Evolutionary conservation across 441 rosid genomes (phyloP).

Genomic region (Euphorbia corollata): DNA sequence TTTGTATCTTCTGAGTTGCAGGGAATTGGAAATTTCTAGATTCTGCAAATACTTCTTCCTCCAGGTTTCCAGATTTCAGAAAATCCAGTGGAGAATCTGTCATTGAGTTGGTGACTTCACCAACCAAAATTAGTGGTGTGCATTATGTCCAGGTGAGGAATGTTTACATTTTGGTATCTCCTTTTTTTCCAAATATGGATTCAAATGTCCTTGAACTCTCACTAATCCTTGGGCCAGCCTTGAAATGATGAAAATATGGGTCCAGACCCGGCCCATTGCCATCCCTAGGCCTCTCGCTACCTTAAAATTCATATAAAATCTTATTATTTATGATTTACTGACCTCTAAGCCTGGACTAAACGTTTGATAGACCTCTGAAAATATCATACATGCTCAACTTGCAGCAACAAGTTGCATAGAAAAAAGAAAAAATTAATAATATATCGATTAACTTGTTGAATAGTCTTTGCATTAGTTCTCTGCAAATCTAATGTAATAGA

Average conservation of each 20-base stretch:
- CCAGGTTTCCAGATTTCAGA: slow-evolving; percentile 72
- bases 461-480: background rate
- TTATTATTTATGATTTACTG: background rate
- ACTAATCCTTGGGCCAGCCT: no score
- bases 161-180: slow-evolving; percentile 1
- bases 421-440: no score
- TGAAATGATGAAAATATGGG: no score
- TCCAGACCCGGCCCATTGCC: no score
- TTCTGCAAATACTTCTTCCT: slow-evolving; percentile 72
- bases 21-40: slow-evolving; percentile 86
- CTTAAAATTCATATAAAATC: background rate
- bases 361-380: background rate
- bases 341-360: background rate
- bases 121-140: slow-evolving; percentile 88
- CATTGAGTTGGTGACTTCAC: slow-evolving; percentile 72
- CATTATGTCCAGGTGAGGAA: slow-evolving; percentile 83
- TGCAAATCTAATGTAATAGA: background rate
- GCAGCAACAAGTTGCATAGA: background rate
- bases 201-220: background rate
- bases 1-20: slow-evolving; percentile 33
- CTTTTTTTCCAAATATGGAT: background rate
- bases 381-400: background rate
- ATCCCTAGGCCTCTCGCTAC: background rate
- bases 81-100: slow-evolving; percentile 69
- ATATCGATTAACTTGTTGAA: background rate